Base-by-base conservation (phyloP, 2,329 filamentous ascomycete genomes). In the Emergomyces pasteurianus region DNA sequence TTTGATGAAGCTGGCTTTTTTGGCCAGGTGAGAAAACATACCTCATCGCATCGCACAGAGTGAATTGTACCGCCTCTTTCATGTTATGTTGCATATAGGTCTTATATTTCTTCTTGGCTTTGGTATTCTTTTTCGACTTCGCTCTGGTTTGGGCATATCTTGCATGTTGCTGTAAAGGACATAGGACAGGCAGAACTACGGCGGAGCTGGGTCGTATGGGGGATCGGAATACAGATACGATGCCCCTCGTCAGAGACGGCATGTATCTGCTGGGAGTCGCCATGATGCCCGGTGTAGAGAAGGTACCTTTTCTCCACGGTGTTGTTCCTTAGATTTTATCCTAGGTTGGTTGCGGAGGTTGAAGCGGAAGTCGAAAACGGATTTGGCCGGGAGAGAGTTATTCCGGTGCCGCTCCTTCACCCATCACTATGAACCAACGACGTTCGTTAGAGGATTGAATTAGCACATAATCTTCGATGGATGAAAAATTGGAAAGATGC, bases 41-140 rank as follows among this genome's bases (percentile, higher is more conserved):
- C 90, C 92, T 85, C 85, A 99, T 94, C 18, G 94, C 95, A 78
- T 99, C 94, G 66, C 90, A 88, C 38, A 99, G 80, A 0, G 90
- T 84, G 70, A 88, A 96, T 69, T 89, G 86, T 42, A 90, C 80
- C 50, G 85, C 82, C 65, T 84, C 78, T 64, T 82, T 82, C 65
- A 92, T 73, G 64, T 85, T 79, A 64, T 81, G 80, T 62, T 81
- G 79, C 65, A 85, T 81, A 72, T 85, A 91, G 73, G 81, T 82
- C 75, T 83, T 83, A 64, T 76, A 74, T 75, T 83, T 85, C 67
- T 79, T 81, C 68, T 78, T 78, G 64, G 77, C 58, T 46, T 53
- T 60, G 53, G 52, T 61, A 18, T 46, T 59, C 0, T 49, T 59
- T 58, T 59, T 60, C 40, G 50, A 23, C 43, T 61, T 62, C 14